phyloP scores from a whole-genome alignment of 306 rosid species.

The Vigna nakashimae region DNA sequence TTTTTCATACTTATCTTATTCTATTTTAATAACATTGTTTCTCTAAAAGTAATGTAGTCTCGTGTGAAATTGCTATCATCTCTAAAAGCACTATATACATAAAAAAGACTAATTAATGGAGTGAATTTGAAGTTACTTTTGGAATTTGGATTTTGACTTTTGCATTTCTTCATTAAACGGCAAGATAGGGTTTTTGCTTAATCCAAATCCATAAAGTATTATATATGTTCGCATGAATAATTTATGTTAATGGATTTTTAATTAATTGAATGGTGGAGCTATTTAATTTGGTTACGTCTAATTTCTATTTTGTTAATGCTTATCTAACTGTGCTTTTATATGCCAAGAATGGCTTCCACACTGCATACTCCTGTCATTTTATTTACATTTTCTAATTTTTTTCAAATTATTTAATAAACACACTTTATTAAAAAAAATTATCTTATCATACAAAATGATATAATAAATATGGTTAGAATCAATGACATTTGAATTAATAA shows the following conservation, averaged over 20 bases:
- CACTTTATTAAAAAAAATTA: too few relatives aligned
- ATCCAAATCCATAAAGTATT: not conserved
- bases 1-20: not conserved
- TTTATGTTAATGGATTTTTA: not conserved
- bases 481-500: too few relatives aligned
- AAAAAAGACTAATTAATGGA: not conserved
- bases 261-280: not conserved
- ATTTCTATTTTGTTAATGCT: not conserved
- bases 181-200: not conserved
- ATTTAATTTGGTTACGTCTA: not conserved
- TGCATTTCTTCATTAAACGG: slow-evolving; percentile 3
- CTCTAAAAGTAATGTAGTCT: too few relatives aligned
- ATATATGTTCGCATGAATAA: not conserved
- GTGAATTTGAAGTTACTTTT: slow-evolving; percentile 29
- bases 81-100: not conserved
- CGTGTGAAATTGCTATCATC: not conserved
- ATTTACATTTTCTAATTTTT: too few relatives aligned
- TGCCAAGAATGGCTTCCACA: not conserved
- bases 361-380: not conserved
- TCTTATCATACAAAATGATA: too few relatives aligned
- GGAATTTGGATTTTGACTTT: slow-evolving; percentile 35
- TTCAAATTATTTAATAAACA: too few relatives aligned
- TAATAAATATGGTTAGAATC: too few relatives aligned
- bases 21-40: too few relatives aligned
- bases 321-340: not conserved